Conservation (phyloP, 225 moss, liverwort and hornwort genomes). For the Pseudoscleropodium purum region DNA sequence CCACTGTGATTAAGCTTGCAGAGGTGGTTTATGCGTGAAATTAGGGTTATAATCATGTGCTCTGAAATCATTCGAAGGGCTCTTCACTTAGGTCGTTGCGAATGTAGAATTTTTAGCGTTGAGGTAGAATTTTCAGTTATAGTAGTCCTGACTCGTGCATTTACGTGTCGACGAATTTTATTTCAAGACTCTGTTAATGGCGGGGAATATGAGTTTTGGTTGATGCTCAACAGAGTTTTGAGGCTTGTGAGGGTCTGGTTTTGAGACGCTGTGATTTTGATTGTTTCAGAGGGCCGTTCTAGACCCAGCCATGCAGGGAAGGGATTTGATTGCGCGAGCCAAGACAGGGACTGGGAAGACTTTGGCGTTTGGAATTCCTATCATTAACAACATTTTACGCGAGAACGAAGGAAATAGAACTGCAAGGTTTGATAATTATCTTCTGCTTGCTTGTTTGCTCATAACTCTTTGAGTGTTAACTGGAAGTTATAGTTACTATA, state of each 20-base stretch:
- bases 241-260: background rate
- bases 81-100: background rate
- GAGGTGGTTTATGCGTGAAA: background rate
- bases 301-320: constrained; percentile 77
- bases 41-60: background rate
- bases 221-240: background rate
- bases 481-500: background rate
- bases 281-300: constrained; percentile 68
- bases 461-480: too few relatives aligned
- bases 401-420: constrained; percentile 60
- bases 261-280: background rate
- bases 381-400: constrained; percentile 55
- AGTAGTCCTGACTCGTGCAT: background rate
- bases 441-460: background rate
- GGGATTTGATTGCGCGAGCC: constrained; percentile 74
- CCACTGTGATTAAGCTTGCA: background rate
- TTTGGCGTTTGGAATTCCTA: constrained; percentile 79
- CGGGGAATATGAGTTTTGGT: background rate
- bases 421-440: background rate
- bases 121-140: background rate
- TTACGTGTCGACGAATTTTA: too few relatives aligned
- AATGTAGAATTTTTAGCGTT: background rate
- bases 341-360: constrained; percentile 95
- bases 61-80: background rate
- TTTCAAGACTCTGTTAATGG: too few relatives aligned